A percentile compares a stretch with the other conserved stretches of the same genome.
Conservation (phyloP, 2,329 filamentous ascomycete species). For the Parafenestella ontariensis region DNA sequence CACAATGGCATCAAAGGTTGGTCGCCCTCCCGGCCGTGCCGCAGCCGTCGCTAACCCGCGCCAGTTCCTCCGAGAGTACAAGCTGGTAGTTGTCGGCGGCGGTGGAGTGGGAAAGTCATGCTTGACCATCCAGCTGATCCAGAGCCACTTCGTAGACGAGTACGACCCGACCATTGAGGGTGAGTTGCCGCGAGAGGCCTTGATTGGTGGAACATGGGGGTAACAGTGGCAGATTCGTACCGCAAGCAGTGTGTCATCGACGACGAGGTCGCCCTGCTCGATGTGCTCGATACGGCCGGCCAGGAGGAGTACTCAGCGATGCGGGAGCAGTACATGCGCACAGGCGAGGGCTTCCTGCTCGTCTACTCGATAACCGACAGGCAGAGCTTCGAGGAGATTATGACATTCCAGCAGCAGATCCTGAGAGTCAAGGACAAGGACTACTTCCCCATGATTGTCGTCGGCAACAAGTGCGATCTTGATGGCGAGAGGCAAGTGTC, state of each 20-base stretch:
- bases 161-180: conserved; percentile 99
- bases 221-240: conserved; percentile 79
- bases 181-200: conserved; percentile 51
- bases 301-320: conserved; percentile 99
- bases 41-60: conserved; percentile 32
- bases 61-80: conserved; percentile 62
- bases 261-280: conserved; percentile 95
- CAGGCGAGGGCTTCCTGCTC: conserved; percentile 95
- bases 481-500: conserved; percentile 90
- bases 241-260: conserved; percentile 99
- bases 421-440: conserved; percentile 99
- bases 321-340: conserved; percentile 99
- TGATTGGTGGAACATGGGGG: not conserved
- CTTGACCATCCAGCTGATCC: conserved; percentile 85
- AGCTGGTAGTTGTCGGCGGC: conserved; percentile 88
- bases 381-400: conserved; percentile 98
- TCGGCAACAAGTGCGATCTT: conserved; percentile 99
- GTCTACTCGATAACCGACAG: conserved; percentile 98
- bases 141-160: conserved; percentile 97
- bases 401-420: conserved; percentile 98
- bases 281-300: conserved; percentile 96
- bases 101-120: conserved; percentile 99
- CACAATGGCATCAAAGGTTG: conserved; percentile 50
- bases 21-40: conserved; percentile 9
- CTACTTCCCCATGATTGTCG: conserved; percentile 99